A percentile compares a stretch with the other conserved stretches of the same genome.
Conservation (phyloP, 352 stramenopile species). For the Phytophthora gonapodyides region DNA sequence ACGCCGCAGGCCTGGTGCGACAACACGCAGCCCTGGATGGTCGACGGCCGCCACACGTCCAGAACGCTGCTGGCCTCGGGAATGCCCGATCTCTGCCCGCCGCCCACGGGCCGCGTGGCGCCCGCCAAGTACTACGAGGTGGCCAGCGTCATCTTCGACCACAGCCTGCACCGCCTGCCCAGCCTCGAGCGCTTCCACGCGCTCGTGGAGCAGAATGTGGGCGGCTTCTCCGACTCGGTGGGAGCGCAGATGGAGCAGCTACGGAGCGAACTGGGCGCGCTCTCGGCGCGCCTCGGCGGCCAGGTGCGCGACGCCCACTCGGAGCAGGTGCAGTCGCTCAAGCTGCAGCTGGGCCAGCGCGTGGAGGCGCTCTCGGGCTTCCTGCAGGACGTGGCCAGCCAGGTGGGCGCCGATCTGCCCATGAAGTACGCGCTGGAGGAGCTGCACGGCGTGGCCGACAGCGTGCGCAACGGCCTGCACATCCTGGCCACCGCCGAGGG, state of each 20-base stretch:
- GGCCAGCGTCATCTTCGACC: constrained; percentile 78
- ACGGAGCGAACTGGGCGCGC: constrained; percentile 56
- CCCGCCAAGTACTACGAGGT: constrained; percentile 74
- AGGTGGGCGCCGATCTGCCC: constrained; percentile 76
- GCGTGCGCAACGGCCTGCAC: constrained; percentile 79
- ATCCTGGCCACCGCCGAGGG: constrained; percentile 66
- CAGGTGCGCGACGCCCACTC: constrained; percentile 50
- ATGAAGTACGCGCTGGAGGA: constrained; percentile 82
- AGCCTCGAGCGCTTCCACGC: constrained; percentile 81
- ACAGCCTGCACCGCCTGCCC: constrained; percentile 85
- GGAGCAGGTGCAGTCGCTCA: constrained; percentile 60
- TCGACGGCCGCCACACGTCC: constrained; percentile 53
- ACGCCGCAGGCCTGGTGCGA: constrained; percentile 40
- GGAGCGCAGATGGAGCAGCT: constrained; percentile 72
- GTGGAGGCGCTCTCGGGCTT: constrained; percentile 75
- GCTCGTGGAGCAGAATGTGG: constrained; percentile 73
- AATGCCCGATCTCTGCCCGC: constrained; percentile 52
- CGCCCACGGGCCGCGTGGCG: constrained; percentile 24
- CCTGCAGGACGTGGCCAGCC: constrained; percentile 65
- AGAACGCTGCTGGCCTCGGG: constrained; percentile 47
- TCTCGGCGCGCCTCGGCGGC: constrained; percentile 57
- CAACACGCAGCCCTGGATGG: constrained; percentile 40
- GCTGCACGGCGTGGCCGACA: constrained; percentile 72
- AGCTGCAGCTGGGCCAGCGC: constrained; percentile 55
- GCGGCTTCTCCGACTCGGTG: constrained; percentile 68